Evolutionary conservation across 371 early-diverging fungal species (phyloP).

Genomic region (Actinomucor elegans): DNA sequence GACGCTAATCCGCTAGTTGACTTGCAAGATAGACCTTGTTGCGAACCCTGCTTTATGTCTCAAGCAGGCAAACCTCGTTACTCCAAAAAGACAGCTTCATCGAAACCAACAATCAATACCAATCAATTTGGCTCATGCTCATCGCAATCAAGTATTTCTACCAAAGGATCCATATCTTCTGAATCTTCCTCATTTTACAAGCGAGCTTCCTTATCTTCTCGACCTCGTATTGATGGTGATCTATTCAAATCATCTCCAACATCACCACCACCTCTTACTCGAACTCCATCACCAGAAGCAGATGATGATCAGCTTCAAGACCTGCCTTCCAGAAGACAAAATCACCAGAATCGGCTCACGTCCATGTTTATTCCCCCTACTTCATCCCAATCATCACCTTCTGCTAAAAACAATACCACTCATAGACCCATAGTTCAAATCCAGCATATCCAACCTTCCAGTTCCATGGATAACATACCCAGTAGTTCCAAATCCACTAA

Average conservation of each 20-base stretch:
- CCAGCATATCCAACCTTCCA: background rate
- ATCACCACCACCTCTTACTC: conserved; percentile 8
- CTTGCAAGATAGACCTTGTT: conserved; percentile 57
- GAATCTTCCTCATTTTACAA: no score
- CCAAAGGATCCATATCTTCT: conserved; percentile 5
- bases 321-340: background rate
- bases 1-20: conserved; percentile 60
- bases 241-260: conserved; percentile 1
- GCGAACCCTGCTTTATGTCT: conserved; percentile 63
- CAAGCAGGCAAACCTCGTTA: conserved; percentile 20
- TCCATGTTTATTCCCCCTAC: conserved; percentile 8
- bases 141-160: conserved; percentile 4
- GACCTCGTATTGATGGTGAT: conserved; percentile 6
- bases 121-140: conserved; percentile 4
- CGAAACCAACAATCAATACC: background rate
- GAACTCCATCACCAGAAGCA: conserved; percentile 19
- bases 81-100: background rate
- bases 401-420: background rate
- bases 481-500: background rate
- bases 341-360: background rate
- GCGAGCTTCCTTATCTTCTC: no score
- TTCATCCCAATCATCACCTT: background rate
- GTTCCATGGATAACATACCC: no score
- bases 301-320: background rate
- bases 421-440: background rate